Conservation (phyloP, 1,284 basidiomycete species). For the Trichosporon inkin region DNA sequence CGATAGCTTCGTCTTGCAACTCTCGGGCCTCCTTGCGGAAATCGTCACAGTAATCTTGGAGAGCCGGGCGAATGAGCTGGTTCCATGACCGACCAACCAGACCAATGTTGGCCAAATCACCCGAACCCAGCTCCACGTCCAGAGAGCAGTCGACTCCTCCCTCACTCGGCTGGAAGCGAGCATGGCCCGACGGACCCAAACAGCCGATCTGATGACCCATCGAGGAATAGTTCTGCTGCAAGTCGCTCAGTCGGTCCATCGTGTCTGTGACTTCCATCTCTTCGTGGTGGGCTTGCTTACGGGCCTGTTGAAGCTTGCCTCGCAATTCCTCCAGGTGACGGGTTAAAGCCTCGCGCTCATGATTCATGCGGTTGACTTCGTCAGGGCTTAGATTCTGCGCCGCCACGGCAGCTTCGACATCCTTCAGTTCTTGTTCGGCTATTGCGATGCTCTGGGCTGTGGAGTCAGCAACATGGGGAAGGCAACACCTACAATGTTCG, state of each 20-base stretch:
- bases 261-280: constrained; percentile 74
- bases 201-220: constrained; percentile 64
- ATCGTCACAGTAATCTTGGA: constrained; percentile 64
- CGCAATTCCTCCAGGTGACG: constrained; percentile 69
- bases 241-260: constrained; percentile 70
- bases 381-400: constrained; percentile 78
- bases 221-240: constrained; percentile 67
- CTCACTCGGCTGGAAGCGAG: not conserved
- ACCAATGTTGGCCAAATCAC: constrained; percentile 63
- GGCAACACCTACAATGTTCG: constrained; percentile 31
- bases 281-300: constrained; percentile 63
- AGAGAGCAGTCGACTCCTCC: constrained; percentile 61
- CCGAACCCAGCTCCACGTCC: constrained; percentile 67
- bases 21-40: constrained; percentile 64
- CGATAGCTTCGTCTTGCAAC: constrained; percentile 67
- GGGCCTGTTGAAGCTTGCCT: constrained; percentile 66
- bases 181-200: not conserved
- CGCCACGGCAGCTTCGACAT: constrained; percentile 63
- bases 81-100: constrained; percentile 61
- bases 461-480: not conserved
- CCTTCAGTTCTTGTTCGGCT: constrained; percentile 56
- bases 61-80: constrained; percentile 64
- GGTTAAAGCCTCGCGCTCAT: constrained; percentile 68
- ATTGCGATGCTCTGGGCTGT: constrained; percentile 9
- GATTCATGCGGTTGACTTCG: constrained; percentile 79